These are phyloP conservation scores for Alternaria rosae DNA, from an alignment of 2,329 filamentous ascomycete species.

Conservation along the genomic window DNA sequence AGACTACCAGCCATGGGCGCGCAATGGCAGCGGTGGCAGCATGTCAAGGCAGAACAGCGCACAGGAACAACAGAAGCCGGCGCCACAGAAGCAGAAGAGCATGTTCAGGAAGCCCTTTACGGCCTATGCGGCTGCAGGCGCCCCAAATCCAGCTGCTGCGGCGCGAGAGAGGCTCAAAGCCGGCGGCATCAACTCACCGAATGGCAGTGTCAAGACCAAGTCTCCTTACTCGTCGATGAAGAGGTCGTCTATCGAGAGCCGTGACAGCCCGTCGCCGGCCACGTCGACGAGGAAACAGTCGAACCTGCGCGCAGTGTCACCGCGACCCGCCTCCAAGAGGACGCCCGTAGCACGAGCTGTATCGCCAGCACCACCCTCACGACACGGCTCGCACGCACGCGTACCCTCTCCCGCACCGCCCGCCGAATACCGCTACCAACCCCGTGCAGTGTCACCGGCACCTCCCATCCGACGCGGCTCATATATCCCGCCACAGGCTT, in stretches of 20 bases:
- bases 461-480: constrained; percentile 35
- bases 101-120: constrained; percentile 70
- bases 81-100: constrained; percentile 60
- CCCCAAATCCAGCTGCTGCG: constrained; percentile 53
- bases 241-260: constrained; percentile 49
- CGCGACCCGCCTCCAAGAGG: constrained; percentile 45
- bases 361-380: constrained; percentile 49
- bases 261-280: constrained; percentile 41
- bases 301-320: constrained; percentile 51
- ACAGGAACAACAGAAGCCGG: constrained; percentile 55
- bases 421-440: constrained; percentile 26
- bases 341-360: constrained; percentile 45
- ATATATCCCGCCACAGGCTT: constrained; percentile 35
- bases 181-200: constrained; percentile 38
- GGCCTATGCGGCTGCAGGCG: constrained; percentile 60
- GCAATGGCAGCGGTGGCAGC: constrained; percentile 56
- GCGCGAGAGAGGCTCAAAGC: constrained; percentile 46
- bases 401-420: constrained; percentile 41
- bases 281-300: constrained; percentile 31
- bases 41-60: constrained; percentile 61
- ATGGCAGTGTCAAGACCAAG: constrained; percentile 51
- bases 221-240: constrained; percentile 62
- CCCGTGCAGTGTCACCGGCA: constrained; percentile 33
- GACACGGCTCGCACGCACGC: constrained; percentile 32
- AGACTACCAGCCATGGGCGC: constrained; percentile 79